phyloP scores from a whole-genome alignment of 73 alveolate species.

The Blepharisma stoltei region DNA sequence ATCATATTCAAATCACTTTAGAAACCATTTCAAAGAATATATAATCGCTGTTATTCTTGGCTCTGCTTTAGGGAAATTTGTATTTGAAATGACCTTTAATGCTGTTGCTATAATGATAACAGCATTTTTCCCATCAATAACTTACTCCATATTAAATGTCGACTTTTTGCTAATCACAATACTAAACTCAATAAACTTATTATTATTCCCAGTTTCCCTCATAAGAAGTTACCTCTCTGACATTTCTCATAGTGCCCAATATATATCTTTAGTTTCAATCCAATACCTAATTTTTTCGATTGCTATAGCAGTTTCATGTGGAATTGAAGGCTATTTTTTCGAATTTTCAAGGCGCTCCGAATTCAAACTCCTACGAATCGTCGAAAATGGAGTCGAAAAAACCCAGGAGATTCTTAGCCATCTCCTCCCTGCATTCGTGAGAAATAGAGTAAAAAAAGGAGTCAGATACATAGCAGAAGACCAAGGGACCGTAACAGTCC shows the following conservation, averaged over 20 bases:
- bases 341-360: constrained; percentile 1
- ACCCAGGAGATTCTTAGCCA: constrained; percentile 51
- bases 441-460: constrained; percentile 69
- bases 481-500: constrained; percentile 65
- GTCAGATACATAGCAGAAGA: constrained; percentile 69
- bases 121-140: constrained; percentile 7
- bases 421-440: constrained; percentile 74
- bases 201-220: background rate
- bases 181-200: constrained; percentile 9
- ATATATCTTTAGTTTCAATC: background rate
- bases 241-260: background rate
- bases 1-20: background rate
- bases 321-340: constrained; percentile 5
- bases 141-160: background rate
- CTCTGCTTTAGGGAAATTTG: background rate
- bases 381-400: constrained; percentile 32
- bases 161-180: background rate
- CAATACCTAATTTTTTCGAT: background rate
- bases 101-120: background rate
- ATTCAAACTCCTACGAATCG: background rate
- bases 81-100: background rate
- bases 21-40: background rate
- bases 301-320: background rate
- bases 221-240: background rate
- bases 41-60: background rate